phyloP scores from a whole-genome alignment of 345 rosid genomes.

The Rhizophora mangle region DNA sequence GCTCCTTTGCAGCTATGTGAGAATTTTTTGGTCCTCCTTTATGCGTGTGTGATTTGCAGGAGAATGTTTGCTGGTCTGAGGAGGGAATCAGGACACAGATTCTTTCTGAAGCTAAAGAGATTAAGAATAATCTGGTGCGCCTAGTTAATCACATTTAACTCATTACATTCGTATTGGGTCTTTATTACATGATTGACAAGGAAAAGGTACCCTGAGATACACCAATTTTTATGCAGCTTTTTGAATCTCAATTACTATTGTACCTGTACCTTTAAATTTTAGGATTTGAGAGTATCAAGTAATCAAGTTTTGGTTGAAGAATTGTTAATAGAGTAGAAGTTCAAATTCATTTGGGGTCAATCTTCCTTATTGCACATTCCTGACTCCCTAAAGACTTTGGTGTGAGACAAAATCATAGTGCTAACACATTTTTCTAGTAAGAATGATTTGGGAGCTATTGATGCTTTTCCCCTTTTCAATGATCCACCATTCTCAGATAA shows the following conservation, averaged over 20 bases:
- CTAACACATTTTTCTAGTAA: neutral
- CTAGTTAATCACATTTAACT: neutral
- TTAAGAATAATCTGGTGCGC: conserved; percentile 43
- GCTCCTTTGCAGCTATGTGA: neutral
- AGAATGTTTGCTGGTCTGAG: conserved; percentile 24
- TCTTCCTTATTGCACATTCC: neutral
- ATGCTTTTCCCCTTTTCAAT: neutral
- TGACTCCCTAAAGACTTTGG: neutral
- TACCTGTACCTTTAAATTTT: too few species aligned
- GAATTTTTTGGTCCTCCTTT: conserved; percentile 3
- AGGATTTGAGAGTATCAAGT: too few species aligned
- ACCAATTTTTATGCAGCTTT: neutral
- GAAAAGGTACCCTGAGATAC: neutral
- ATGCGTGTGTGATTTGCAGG: conserved; percentile 35
- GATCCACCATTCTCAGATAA: too few species aligned
- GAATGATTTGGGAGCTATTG: neutral
- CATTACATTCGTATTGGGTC: too few species aligned
- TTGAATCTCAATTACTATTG: too few species aligned
- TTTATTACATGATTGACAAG: too few species aligned
- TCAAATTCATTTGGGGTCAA: neutral
- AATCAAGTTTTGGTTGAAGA: too few species aligned
- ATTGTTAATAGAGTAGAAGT: neutral
- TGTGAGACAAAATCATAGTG: neutral
- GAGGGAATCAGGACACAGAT: conserved; percentile 32
- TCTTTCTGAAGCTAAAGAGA: conserved; percentile 40